Evolutionary conservation across 345 rosid genomes (phyloP), one percentile per base, ranked within the genome.

Genomic region (Arabis hirsuta): DNA sequence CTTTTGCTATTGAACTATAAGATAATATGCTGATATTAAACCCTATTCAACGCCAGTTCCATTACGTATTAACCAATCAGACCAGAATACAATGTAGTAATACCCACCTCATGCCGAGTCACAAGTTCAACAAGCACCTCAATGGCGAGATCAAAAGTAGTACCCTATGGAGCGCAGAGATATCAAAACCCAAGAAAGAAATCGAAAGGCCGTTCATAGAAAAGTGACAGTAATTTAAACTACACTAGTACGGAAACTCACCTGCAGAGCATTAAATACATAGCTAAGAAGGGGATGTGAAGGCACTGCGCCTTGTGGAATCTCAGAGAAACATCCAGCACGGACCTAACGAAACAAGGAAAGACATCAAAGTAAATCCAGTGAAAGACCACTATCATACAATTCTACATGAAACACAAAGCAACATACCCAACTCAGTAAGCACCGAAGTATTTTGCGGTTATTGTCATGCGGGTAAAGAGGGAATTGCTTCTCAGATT

Each of bases 61-160:
- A 59, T 26, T 6, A 70, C 12, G 5, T 19, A 43, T 61, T 39
- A 16, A 54, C 54, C 34, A 16, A 39, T 22, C 7, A 32, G 13
- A 19, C 55, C 24, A 57, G 27, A 57, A 52, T 43, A 29, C 10
- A 38, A 57, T 36, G 38, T 31, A 48, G 57, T 52, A 4, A 42
- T 60, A 31, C 80, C 62, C 79, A 93, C 97, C 97, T 87, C 95
- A 84, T 90, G 88, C 57, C 78, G 83, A 81, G 88, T 86, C 57
- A 88, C 93, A 71, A 93, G 96, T 81, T 90, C 98, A 80, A 84
- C 84, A 52, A 93, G 90, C 80, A 93, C 96, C 84, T 93, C 98
- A 81, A 87, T 79, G 32, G 97, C 91, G 65, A 87, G 79, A 61
- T 93, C 98, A 89, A 93, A 86, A 22, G 90, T 86, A 59, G 85